Base-by-base conservation (phyloP, 768 basidiomycete genomes). In the Paxillus rubicundulus region DNA sequence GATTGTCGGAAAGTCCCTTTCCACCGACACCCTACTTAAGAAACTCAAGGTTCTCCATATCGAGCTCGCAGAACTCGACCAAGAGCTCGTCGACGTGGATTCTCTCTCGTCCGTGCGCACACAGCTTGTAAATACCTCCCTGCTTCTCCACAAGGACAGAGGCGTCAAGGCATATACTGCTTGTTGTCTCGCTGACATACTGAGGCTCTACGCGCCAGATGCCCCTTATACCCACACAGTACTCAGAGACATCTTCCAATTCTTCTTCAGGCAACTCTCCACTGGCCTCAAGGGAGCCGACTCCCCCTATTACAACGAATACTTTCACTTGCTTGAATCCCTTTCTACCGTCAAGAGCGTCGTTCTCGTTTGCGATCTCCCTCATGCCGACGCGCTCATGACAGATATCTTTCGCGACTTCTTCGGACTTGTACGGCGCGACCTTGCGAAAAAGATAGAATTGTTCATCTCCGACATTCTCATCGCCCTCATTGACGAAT, bases 141-240 rank as follows among this genome's bases (percentile, higher is more conserved):
- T 98, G 32, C 79, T 98, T 24, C 82, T 97, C 27, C 94, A 98
- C 77, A 97, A 92, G 70, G 97, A 99, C 69, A 80, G 88, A 39
- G 94, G 94, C 21, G 93, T 99, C 58, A 98, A 97, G 70, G 95
- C 95, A 0, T 95, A 89, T 61, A 83, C 89, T 4, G 93, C 93
- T 0, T 96, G 92, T 70, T 98, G 94, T 71, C 79, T 99, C 34
- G 94, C 94, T 2, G 95, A 99, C 68, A 78, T 98, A 49, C 84
- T 99, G 53, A 75, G 93, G 39, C 80, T 98, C 36, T 98, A 92
- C 68, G 97, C 97, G 1, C 97, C 97, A 1, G 93, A 98, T 69
- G 95, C 97, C 20, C 97, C 97, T 12, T 98, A 96, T 67, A 95
- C 87, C 13, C 85, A 87, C 45, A 71, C 79, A 44, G 91, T 98